Base-by-base conservation (phyloP, 2,329 filamentous ascomycete species). In the Fusarium domesticum region DNA sequence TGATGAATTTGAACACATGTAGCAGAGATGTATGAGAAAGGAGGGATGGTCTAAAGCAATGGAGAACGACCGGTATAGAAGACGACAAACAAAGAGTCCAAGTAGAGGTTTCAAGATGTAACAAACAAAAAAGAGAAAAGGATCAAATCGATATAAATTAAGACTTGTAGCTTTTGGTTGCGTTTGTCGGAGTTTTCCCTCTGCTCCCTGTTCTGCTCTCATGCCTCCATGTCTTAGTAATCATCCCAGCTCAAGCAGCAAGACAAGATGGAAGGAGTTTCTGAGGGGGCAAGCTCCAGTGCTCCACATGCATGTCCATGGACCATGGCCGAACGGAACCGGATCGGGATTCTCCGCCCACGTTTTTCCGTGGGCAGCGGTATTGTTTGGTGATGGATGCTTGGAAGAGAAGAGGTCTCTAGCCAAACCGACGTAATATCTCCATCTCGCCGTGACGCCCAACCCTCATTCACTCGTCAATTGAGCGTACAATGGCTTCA, bases 401-500 rank as follows among this genome's bases (percentile, higher is more conserved):
- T 28, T 28, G 23, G 23, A n/a, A 45, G 44, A 16, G 31, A 18
- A 33, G n/a, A 7, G 11, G 10, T 18, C 7, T n/a, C n/a, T 14
- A 33, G 31, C 31, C 23, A 33, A 50, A 40, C 45, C 51, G 48
- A 53, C 51, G 51, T 47, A 42, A 53, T 36, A 47, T 50, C 47
- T 43, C 54, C 47, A 60, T 54, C 43, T 51, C 50, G 58, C 57
- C 51, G 58, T 56, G 56, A 58, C 54, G 53, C 50, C 52, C 23
- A 28, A 28, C 46, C 54, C 43, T 47, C 46, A 45, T 47, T 45
- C 47, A 51, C 51, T 54, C 58, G 56, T 68, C 72, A 73, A 76
- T 74, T 75, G 72, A 71, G 68, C 64, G 61, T 63, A 74, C 65
- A 65, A 81, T 81, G 78, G 77, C 77, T 70, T 73, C 77, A 62